Percentiles rank a stretch among this genome's conserved stretches.
These are phyloP conservation scores for Diversispora epigaea DNA, from an alignment of 192 early-diverging fungal species.

Conservation along the genomic window DNA sequence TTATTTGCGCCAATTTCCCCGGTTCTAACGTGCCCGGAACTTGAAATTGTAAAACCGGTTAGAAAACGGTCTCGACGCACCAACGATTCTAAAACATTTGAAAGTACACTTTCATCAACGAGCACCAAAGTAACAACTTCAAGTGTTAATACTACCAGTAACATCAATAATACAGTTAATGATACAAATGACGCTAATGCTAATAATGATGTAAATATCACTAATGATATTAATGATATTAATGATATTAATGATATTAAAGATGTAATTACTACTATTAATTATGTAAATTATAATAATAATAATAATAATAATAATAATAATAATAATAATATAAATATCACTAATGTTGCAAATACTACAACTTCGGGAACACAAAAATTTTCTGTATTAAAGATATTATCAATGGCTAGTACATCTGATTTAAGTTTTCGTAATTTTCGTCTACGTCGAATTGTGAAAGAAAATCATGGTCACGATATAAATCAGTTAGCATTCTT, in stretches of 20 bases:
- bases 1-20: not conserved
- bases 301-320: not conserved
- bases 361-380: not conserved
- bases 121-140: too few relatives aligned
- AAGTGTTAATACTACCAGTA: too few relatives aligned
- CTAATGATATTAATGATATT: not conserved
- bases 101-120: too few relatives aligned
- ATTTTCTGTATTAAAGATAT: not conserved
- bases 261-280: not conserved
- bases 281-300: too few relatives aligned
- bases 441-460: slow-evolving; percentile 80
- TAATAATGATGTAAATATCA: not conserved
- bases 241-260: not conserved
- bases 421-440: slow-evolving; percentile 71
- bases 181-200: too few relatives aligned
- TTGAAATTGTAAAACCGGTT: not conserved
- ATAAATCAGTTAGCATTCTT: slow-evolving; percentile 76
- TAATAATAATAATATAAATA: not conserved
- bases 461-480: slow-evolving; percentile 82
- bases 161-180: too few relatives aligned
- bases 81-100: not conserved
- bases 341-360: not conserved
- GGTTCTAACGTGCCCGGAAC: not conserved
- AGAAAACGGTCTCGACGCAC: not conserved
- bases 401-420: slow-evolving; percentile 11